These are phyloP conservation scores for Thermochaetoides thermophila DNA, from an alignment of 495 filamentous ascomycete genomes.

Conservation along the genomic window DNA sequence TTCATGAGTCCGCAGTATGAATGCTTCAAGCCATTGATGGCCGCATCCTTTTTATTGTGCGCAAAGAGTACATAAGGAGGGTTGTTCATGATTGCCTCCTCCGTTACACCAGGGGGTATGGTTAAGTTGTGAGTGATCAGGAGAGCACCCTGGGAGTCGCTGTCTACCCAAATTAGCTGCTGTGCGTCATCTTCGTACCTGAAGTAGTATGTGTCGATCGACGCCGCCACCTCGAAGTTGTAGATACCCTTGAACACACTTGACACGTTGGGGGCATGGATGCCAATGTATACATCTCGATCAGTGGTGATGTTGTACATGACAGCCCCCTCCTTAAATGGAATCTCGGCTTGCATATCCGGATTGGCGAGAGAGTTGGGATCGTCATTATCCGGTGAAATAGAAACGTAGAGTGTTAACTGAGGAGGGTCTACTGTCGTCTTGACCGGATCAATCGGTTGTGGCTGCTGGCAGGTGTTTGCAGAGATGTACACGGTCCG, in stretches of 20 bases:
- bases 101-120: slow-evolving; percentile 21
- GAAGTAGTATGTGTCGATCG: slow-evolving; percentile 61
- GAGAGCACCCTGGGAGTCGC: slow-evolving; percentile 60
- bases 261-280: slow-evolving; percentile 51
- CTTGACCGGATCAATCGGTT: slow-evolving; percentile 25
- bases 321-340: slow-evolving; percentile 44
- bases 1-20: slow-evolving; percentile 61
- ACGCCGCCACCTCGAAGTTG: slow-evolving; percentile 70
- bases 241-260: slow-evolving; percentile 43
- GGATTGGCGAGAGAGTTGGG: slow-evolving; percentile 47
- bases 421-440: slow-evolving; percentile 42
- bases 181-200: slow-evolving; percentile 28
- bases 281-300: slow-evolving; percentile 55
- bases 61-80: slow-evolving; percentile 70
- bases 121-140: slow-evolving; percentile 59
- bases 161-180: slow-evolving; percentile 61
- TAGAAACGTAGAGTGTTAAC: slow-evolving; percentile 65
- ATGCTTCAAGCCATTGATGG: slow-evolving; percentile 49
- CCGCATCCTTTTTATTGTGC: slow-evolving; percentile 42
- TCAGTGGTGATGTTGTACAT: slow-evolving; percentile 37
- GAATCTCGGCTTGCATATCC: slow-evolving; percentile 26
- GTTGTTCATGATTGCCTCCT: slow-evolving; percentile 41
- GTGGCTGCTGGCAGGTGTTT: slow-evolving; percentile 66
- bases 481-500: slow-evolving; percentile 60
- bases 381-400: slow-evolving; percentile 41